Base-by-base conservation (phyloP, 345 rosid species). In the Lenwebbia sp. region DNA sequence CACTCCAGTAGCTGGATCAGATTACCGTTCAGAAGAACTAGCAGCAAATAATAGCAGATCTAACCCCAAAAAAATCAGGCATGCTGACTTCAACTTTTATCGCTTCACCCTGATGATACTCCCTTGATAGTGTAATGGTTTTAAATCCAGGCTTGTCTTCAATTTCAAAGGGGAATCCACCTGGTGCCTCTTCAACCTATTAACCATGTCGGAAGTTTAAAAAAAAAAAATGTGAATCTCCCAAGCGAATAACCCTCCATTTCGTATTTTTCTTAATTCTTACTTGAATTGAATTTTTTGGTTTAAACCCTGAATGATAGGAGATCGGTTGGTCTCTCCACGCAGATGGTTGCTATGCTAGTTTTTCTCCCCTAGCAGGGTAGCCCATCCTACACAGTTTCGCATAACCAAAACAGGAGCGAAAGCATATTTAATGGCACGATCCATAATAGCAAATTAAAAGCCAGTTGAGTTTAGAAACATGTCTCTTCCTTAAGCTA, bases 31-130 rank as follows among this genome's bases (percentile, higher is more conserved):
- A 14, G 41, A 62, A 30, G 75, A 62, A 62, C 37, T 30, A 62
- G 75, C 75, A 62, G 75, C 75, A 62, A 62, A 62, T 30, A 15
- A 62, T 22, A 62, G 41, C 75, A 62, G 75, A 62, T 62, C 75
- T 62, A 62, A 62, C 75, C 75, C 21, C 19, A 62, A 62, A 3
- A 57, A 26, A n/a, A 58, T 95, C 95, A n/a, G 96, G 94, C 99
- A 95, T 97, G 87, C 92, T 93, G 85, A 97, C 98, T 83, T 94
- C 96, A 84, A 96, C 94, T 83, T 90, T 92, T 54, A 96, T 89
- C 47, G 86, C 90, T 87, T 96, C 99, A 54, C 96, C 97, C 85
- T 94, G 85, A 65, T 94, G 85, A 65, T 91, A 95, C 23, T 97
- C 92, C 86, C 98, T 93, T 19, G 90, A 91, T 89, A 97, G 88